Evolutionary conservation across 768 basidiomycete genomes (phyloP).

Genomic region (Rhodosporidiobolus sp.): DNA sequence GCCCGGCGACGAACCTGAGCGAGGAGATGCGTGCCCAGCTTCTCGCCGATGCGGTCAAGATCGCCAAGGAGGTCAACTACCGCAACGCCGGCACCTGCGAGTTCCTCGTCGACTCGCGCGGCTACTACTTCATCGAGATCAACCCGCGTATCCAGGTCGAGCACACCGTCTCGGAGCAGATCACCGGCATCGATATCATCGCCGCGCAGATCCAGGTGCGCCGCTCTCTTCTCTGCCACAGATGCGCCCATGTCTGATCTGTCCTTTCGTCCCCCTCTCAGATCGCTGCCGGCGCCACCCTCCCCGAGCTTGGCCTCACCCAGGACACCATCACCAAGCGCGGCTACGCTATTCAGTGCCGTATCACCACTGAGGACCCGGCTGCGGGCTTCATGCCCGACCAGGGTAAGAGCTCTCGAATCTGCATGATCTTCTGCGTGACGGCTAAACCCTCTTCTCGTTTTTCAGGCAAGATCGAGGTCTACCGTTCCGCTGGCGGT

Average conservation of each 20-base stretch:
- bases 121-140: slow-evolving; percentile 99
- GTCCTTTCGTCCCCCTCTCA: background rate
- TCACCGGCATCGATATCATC: slow-evolving; percentile 98
- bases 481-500: slow-evolving; percentile 96
- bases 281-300: slow-evolving; percentile 95
- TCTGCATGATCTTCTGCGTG: background rate
- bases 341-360: slow-evolving; percentile 97
- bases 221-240: background rate
- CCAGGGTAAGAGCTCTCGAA: slow-evolving; percentile 52
- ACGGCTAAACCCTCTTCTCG: background rate
- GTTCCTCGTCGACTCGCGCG: slow-evolving; percentile 95
- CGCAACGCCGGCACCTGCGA: slow-evolving; percentile 91
- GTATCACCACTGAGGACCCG: slow-evolving; percentile 95
- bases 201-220: slow-evolving; percentile 87
- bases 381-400: slow-evolving; percentile 92
- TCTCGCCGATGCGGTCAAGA: slow-evolving; percentile 82
- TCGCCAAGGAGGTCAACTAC: slow-evolving; percentile 89
- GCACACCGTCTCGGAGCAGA: slow-evolving; percentile 99
- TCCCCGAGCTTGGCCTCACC: slow-evolving; percentile 88
- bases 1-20: slow-evolving; percentile 88
- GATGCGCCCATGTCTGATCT: background rate
- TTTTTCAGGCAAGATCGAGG: slow-evolving; percentile 77
- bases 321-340: slow-evolving; percentile 95
- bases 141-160: slow-evolving; percentile 93
- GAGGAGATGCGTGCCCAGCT: slow-evolving; percentile 88